Evolutionary conservation across 2,329 filamentous ascomycete species (phyloP), one percentile per base, ranked within the genome.

Genomic region (Coleophoma crateriformis): DNA sequence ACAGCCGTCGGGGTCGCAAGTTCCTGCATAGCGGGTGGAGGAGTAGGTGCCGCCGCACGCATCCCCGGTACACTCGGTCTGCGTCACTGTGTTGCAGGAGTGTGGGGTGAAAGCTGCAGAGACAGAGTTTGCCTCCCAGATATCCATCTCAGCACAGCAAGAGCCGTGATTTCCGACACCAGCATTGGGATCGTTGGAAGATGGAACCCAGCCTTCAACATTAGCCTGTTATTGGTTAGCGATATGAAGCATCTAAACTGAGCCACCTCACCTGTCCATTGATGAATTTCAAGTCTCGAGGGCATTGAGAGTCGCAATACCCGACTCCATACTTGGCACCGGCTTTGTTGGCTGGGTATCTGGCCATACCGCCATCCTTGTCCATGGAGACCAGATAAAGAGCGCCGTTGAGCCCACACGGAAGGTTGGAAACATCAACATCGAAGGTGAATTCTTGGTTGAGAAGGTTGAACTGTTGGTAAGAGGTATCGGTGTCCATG

Each of bases 361-460:
- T 70, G 51, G 69, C 61, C 50, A 73, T 54, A 33, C 82, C 84
- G 57, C 85, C 85, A 58, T 84, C 78, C 7, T 72, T 68, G 11
- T 78, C 73, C 82, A 87, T 86, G 59, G 77, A 70, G 14, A 78
- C 71, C 39, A 86, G 74, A 70, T 88, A 88, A 43, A 88, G 70
- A 42, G 85, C 85, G 48, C 84, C 85, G 67, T 89, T 88, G 51
- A 88, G 69, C 52, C 85, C 85, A 61, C 85, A 89, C 52, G 79
- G 77, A 17, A 87, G 71, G 58, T 77, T 76, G 38, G 83, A 86
- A 41, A 86, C 79, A 63, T 88, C 85, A 22, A 87, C 84, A 49
- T 87, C 84, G 54, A 88, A 87, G 48, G 82, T 84, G 68, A 88
- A 83, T 67, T 88, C 85, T 61, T 84, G 76, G 67, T 81, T 81